Evolutionary conservation across 2,329 filamentous ascomycete genomes (phyloP).

Genomic region (Emergomyces pasteurianus): DNA sequence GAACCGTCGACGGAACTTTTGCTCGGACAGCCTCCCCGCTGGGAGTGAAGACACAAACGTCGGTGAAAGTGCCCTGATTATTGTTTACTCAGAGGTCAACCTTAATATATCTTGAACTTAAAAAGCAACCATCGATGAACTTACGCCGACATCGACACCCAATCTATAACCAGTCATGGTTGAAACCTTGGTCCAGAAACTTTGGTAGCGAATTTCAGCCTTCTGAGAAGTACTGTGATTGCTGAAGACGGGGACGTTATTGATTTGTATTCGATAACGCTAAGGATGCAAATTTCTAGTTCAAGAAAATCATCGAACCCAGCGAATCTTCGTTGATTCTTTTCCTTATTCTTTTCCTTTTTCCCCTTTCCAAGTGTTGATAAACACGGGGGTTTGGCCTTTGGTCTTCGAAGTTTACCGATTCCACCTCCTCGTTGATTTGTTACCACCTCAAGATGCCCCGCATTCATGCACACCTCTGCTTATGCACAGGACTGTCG

Average conservation of each 20-base stretch:
- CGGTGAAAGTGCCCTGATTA: conserved; percentile 33
- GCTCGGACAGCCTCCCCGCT: conserved; percentile 33
- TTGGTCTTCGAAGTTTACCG: not conserved
- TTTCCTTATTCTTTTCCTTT: not conserved
- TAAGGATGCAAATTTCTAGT: not conserved
- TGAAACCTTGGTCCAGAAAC: not conserved
- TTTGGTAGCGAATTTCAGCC: not conserved
- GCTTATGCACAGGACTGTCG: not conserved
- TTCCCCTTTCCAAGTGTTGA: not conserved
- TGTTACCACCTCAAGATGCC: not conserved
- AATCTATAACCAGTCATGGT: conserved; percentile 14
- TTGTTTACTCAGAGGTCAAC: not conserved
- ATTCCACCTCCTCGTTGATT: not conserved
- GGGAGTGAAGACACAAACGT: conserved; percentile 38
- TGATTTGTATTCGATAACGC: not conserved
- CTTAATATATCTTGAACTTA: not conserved
- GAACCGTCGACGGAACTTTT: conserved; percentile 35
- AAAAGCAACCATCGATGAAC: not conserved
- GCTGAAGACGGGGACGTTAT: not conserved
- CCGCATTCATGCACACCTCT: not conserved
- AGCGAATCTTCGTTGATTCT: not conserved
- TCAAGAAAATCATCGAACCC: not conserved
- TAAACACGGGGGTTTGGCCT: not conserved
- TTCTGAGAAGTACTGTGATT: not conserved
- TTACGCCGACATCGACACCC: conserved; percentile 17